A percentile compares a stretch with the other conserved stretches of the same genome.
Conservation (phyloP, 371 early-diverging fungal genomes). For the Mortierella sp. region DNA sequence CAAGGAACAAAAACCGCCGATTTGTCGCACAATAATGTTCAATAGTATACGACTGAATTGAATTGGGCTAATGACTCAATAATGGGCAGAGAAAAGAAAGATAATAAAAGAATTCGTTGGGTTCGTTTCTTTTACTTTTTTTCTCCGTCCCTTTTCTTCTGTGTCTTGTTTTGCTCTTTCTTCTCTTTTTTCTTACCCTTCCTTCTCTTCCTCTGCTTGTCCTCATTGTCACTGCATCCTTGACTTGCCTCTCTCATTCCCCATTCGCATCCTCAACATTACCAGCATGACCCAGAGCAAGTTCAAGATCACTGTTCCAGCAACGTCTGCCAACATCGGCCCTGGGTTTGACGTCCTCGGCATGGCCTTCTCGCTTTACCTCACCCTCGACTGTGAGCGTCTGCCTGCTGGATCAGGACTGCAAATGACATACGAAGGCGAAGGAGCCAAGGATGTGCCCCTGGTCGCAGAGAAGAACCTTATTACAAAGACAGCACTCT, state of each 20-base stretch:
- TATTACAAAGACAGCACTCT: conserved; percentile 89
- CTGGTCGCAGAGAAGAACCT: conserved; percentile 85
- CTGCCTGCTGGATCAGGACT: conserved; percentile 52
- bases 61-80: neutral
- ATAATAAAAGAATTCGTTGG: too few relatives aligned
- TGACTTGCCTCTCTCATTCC: neutral
- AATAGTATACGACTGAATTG: neutral
- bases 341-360: conserved; percentile 98
- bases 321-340: conserved; percentile 96
- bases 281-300: conserved; percentile 52
- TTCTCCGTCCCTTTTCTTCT: neutral
- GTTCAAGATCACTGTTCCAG: conserved; percentile 87
- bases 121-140: neutral
- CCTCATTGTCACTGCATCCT: neutral
- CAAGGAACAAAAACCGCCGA: conserved; percentile 9
- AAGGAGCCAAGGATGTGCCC: conserved; percentile 83
- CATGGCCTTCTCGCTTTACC: conserved; percentile 85
- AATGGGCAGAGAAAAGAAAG: too few relatives aligned
- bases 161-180: neutral
- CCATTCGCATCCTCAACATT: conserved; percentile 1
- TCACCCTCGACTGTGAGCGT: conserved; percentile 69
- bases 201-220: neutral
- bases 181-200: neutral
- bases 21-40: conserved; percentile 24
- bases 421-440: conserved; percentile 82